Base-by-base conservation (phyloP, 208 protist genomes). In the Crithidia brevicula region DNA sequence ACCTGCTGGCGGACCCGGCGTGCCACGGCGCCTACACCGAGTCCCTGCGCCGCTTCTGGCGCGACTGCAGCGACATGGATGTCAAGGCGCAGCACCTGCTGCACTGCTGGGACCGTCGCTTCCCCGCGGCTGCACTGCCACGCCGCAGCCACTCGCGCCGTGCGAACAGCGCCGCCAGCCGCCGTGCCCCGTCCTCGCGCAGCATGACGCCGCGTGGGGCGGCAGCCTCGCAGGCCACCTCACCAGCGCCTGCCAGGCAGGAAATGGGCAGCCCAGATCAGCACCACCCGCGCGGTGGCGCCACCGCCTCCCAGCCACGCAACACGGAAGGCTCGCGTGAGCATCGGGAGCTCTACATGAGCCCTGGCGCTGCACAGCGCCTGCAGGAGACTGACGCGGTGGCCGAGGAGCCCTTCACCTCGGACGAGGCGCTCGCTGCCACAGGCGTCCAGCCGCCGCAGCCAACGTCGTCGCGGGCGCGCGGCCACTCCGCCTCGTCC, bases 51-150 rank as follows among this genome's bases (percentile, higher is more conserved):
- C 62, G 61, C 62, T 88, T 74, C 74, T 83, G 79, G 82, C 34
- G 57, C 4, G 85, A 91, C 71, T 91, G 85, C 71, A 64, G 64
- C 33, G 79, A 84, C 42, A 40, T 91, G 28, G 66, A 79, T 23
- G 60, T 57, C 15, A 83, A 80, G 49, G 79, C 82, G 5, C 69
- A 86, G 56, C 46, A 74, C 58, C 42, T 82, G 30, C 60, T 73
- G 42, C 72, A 69, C 53, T 65, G 43, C 46, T 77, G 49, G 53
- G 74, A 67, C 43, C 53, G 46, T 40, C 65, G 54, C 61, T 60
- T 72, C 67, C 65, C 58, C 5, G 71, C 57, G 22, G 60, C 60
- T 13, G 25, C 31, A 18, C 50, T 72, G 42, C 61, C 66, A 33
- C 67, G 72, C 0, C 36, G 59, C 27, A 27, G n/a, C 23, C 18